Evolutionary conservation across 495 filamentous ascomycete genomes (phyloP), one percentile per base, ranked within the genome.

Genomic region (Hyaloscypha hepaticicola): DNA sequence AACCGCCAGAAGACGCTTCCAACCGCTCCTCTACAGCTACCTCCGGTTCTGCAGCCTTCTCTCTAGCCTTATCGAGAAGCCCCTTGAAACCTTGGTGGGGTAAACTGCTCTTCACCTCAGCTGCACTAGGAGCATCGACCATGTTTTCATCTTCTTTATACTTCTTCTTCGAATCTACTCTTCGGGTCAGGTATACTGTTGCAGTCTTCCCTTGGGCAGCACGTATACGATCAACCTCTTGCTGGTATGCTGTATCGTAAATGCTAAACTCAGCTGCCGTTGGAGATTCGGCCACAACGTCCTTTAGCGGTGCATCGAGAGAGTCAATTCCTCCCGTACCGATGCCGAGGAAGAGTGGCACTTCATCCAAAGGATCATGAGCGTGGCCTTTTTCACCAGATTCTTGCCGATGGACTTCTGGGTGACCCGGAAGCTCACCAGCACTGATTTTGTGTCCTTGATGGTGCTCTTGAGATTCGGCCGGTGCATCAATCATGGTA

Each of bases 171-270:
- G 38, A 48, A 28, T 73, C 71, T n/a, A 73, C 71, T 31, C 71
- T 55, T 24, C 71, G 60, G 24, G 55, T 73, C 21, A 70, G 55
- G 55, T 73, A 73, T 21, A 73, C 55, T 21, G 63, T 73, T 1
- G 69, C 66, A 29, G 29, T 52, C 19, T 66, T 49, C 25, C 71
- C 71, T 55, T 73, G 68, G 21, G 68, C 58, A 4, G 55, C 56
- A 24, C 69, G 53, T 70, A 97, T 96, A 11, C 89, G 85, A 60
- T 90, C 84, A 12, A 96, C 83, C 78, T 96, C 91, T 55, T 86
- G 79, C 48, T 89, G 84, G 69, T 96, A 98, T 4, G 94, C 94
- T 0, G 82, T 85, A 67, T 96, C 92, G 72, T 96, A 97, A 51
- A 97, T 87, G 68, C 93, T 86, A 66, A 91, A 89, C 51, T 94